These are phyloP conservation scores for Solanum chiquidenum DNA, from an alignment of 257 asterid species.

Conservation along the genomic window DNA sequence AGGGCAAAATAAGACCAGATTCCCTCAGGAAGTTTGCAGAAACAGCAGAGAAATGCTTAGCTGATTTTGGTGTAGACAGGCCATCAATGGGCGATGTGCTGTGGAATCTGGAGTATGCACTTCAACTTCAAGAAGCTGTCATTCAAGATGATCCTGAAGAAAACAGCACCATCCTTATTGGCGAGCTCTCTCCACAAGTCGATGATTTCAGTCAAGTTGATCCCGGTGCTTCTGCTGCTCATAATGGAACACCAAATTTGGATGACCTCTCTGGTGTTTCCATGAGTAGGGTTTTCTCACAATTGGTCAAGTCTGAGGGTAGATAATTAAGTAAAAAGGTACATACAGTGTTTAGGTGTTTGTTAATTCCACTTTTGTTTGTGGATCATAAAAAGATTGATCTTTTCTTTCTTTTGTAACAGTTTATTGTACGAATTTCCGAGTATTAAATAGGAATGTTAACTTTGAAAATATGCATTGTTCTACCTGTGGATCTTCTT, in stretches of 20 bases:
- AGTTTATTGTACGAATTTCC: background rate
- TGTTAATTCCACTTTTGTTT: background rate
- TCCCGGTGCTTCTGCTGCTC: constrained; percentile 17
- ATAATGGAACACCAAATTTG: constrained; percentile 23
- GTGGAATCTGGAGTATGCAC: constrained; percentile 78
- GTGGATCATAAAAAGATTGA: background rate
- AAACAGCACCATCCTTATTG: constrained; percentile 51
- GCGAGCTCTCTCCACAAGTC: constrained; percentile 47
- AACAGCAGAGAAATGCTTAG: constrained; percentile 77
- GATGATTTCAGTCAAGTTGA: constrained; percentile 22
- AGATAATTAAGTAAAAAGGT: constrained; percentile 20
- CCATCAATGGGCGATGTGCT: constrained; percentile 79
- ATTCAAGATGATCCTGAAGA: constrained; percentile 57
- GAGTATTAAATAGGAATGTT: background rate
- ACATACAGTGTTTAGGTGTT: background rate
- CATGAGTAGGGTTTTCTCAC: constrained; percentile 67
- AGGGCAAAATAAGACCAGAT: constrained; percentile 47
- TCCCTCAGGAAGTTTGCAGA: constrained; percentile 74
- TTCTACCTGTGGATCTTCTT: background rate
- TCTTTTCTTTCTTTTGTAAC: background rate
- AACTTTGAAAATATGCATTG: background rate
- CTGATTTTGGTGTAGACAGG: constrained; percentile 64
- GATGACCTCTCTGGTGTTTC: constrained; percentile 60
- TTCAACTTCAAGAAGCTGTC: constrained; percentile 65
- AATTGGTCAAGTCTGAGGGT: constrained; percentile 63